Evolutionary conservation across 2,329 filamentous ascomycete species (phyloP), one percentile per base, ranked within the genome.

Genomic region (Grosmannia clavigera): DNA sequence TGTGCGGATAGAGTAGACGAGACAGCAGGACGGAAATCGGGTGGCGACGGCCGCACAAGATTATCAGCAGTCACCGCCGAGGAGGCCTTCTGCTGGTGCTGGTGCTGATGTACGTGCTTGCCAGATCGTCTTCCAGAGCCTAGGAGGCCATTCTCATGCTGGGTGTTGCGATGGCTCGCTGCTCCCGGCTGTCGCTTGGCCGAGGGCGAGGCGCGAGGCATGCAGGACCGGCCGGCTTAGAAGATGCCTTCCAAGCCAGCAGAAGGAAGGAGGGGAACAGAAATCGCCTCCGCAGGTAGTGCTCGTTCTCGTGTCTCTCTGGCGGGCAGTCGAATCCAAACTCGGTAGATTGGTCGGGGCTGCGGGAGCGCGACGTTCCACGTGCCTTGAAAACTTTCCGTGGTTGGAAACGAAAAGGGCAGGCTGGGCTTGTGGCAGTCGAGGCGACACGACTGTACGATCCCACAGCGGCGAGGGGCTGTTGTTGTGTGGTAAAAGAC

Each of bases 111-210:
- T 46, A 19, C 43, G 27, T 56, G 55, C 55, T 46, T 73, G 60
- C 68, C 64, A 61, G 73, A 67, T 67, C 85, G 85, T 78, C 85
- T 90, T 66, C 86, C 86, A 58, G 87, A 84, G 69, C 85, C 85
- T 80, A 91, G 87, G 73, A 90, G 80, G 70, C 90, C 90, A 86
- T 89, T 91, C 76, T 96, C 91, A 76, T 95, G 87, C 73, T 87
- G 84, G 69, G 79, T 83, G 75, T 86, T 86, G 76, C 84, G 84
- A 73, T 85, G 81, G 76, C 78, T 86, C 66, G 74, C 74, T 71
- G 78, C 78, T 75, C 78, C 79, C 76, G 78, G 77, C 73, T 82
- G 79, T 82, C 81, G 80, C 78, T 84, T 84, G 72, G 76, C 72
- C 72, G 78, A 78, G 72, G 74, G 76, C 68, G 79, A 75, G 70